Evolutionary conservation across 1,284 basidiomycete genomes (phyloP), one percentile per base, ranked within the genome.

Genomic region (Cryptococcus hybrid): DNA sequence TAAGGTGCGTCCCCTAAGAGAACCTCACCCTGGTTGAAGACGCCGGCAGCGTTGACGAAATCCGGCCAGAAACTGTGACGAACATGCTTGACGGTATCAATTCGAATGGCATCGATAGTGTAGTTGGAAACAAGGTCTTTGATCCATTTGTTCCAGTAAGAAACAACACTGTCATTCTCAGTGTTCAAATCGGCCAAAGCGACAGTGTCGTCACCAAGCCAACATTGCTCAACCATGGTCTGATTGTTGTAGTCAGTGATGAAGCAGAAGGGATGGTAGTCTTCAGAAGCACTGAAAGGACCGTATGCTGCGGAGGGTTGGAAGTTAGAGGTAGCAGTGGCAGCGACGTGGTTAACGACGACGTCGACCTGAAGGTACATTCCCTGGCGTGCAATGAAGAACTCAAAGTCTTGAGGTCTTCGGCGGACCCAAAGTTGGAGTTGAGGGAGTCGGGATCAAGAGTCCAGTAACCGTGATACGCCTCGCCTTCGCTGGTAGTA

Each of bases 331-430:
- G 51, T 38, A 3, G 62, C 57, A 5, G 66, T 70, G 24, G 68
- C 63, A 9, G 65, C 68, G 47, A 70, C 65, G 56, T 70, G 67
- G 51, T 70, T 70, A 51, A 70, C 51, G 44, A 75, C 75, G 37
- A 81, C 75, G 58, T 81, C 80, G 6, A 82, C 75, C 79, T 81
- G 80, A 54, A 82, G 65, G 64, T 78, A 80, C 80, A 82, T 82
- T 42, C 72, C 76, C 34, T n/a, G n/a, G n/a, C n/a, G 55, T 82
- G 81, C 12, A 81, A 61, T 1, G 77, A 78, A 12, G 66, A 54
- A 3, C 74, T 65, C n/a, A 82, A 74, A 18, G 69, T 68, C 52
- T 76, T 72, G 50, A 82, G 71, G 54, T 82, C 80, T 39, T 73
- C 65, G 1, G 70, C 68, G 4, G 75, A 65, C 9, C 81, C 81